Evolutionary conservation across 2,329 filamentous ascomycete species (phyloP).

Genomic region (Paraphoma sp.): DNA sequence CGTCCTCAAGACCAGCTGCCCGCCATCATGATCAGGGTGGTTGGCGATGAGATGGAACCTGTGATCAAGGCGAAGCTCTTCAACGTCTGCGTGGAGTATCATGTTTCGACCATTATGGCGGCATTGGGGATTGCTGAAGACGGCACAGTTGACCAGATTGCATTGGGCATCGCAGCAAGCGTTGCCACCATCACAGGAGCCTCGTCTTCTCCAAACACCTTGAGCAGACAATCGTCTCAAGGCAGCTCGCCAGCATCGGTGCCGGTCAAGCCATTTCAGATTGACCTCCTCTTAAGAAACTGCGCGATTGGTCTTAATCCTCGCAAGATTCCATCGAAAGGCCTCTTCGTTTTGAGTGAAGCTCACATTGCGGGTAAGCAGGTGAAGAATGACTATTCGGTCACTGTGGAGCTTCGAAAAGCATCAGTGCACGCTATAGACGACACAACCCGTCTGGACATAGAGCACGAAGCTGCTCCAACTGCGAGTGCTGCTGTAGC

Average conservation of each 20-base stretch:
- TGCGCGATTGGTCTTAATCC: conserved; percentile 88
- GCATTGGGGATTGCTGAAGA: conserved; percentile 74
- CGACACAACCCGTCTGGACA: conserved; percentile 62
- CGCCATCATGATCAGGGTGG: conserved; percentile 85
- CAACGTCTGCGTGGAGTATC: conserved; percentile 87
- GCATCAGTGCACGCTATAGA: conserved; percentile 85
- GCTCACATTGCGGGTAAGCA: conserved; percentile 73
- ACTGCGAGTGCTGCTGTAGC: conserved; percentile 20
- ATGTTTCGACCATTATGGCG: conserved; percentile 81
- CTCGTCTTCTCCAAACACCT: conserved; percentile 54
- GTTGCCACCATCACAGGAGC: conserved; percentile 77
- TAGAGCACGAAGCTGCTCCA: conserved; percentile 17
- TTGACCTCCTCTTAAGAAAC: conserved; percentile 80
- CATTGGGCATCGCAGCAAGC: conserved; percentile 77
- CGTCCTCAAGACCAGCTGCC: conserved; percentile 56
- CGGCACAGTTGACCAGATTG: conserved; percentile 69
- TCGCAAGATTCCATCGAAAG: conserved; percentile 74
- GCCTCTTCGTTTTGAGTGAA: conserved; percentile 79
- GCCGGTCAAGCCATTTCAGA: conserved; percentile 55
- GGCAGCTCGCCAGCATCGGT: conserved; percentile 26
- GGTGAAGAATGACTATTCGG: conserved; percentile 69
- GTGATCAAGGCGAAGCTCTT: conserved; percentile 86
- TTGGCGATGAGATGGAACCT: conserved; percentile 94
- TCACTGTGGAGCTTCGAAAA: conserved; percentile 74
- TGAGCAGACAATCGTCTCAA: conserved; percentile 40